Base-by-base conservation (phyloP, 2,329 filamentous ascomycete genomes). In the Nemania serpens region DNA sequence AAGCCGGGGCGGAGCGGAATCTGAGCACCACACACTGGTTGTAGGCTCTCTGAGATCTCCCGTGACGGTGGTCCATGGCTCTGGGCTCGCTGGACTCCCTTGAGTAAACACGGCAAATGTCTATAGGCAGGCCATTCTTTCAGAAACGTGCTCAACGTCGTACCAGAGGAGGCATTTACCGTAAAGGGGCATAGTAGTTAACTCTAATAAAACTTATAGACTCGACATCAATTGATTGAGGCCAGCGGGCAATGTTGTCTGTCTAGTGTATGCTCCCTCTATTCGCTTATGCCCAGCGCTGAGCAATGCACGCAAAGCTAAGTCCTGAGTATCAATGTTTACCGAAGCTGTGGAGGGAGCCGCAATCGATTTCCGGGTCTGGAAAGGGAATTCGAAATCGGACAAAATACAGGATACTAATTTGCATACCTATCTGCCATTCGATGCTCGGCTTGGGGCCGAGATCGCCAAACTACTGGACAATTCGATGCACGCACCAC, bases 361-460 rank as follows among this genome's bases (percentile, higher is more conserved):
- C 70, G 71, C 71, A 70, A 73, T 73, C 68, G 71, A 68, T 68
- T 72, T 69, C 58, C 70, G 67, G 64, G 59, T 60, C 53, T 60
- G 59, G 61, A 45, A 60, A 56, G 69, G 69, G 69, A 59, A 69
- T 70, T 70, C 69, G 56, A 61, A 66, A 71, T 71, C 67, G 69
- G 69, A 63, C 66, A 71, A 71, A 69, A 4, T 29, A 29, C 25
- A 29, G 25, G 25, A 3, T 66, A 56, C 62, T 59, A 65, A 70
- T 71, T 73, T 68, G 69, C 25, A 29, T 29, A 29, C 7, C 25
- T 7, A 4, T 29, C 25, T 29, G 25, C 25, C 4, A 29, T 29
- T 29, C 7, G 25, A 29, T 29, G 25, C 25, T 29, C 25, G 25
- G 25, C 25, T 29, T 29, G 61, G 50, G 61, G 61, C 48, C 42